Percentiles rank a stretch among this genome's conserved stretches.
Evolutionary conservation across 2,329 filamentous ascomycete species (phyloP).

Genomic region (Alternaria sp.): DNA sequence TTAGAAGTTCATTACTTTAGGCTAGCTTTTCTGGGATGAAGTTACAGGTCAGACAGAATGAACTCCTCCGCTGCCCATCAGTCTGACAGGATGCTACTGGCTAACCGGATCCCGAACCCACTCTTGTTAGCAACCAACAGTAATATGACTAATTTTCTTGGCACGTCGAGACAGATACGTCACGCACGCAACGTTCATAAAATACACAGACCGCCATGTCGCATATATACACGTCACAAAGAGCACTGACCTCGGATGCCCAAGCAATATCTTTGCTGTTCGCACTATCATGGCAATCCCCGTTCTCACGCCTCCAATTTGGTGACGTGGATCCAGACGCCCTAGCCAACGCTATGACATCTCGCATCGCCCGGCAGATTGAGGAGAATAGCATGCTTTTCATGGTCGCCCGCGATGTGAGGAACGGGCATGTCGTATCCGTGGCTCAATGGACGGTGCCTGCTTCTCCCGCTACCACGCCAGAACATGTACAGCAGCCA

Average conservation of each 20-base stretch:
- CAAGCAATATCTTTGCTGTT: constrained; percentile 37
- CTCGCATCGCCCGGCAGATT: constrained; percentile 34
- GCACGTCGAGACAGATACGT: not conserved
- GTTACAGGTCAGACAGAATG: too few relatives aligned
- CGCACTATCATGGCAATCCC: constrained; percentile 36
- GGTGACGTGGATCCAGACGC: constrained; percentile 28
- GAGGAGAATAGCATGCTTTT: constrained; percentile 13
- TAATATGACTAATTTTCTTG: not conserved
- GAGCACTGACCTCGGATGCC: constrained; percentile 1
- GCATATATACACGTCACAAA: not conserved
- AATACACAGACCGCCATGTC: not conserved
- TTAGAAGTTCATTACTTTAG: too few relatives aligned
- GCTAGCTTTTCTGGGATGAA: too few relatives aligned
- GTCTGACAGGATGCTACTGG: not conserved
- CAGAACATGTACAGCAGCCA: too few relatives aligned
- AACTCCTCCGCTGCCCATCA: not conserved
- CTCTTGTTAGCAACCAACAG: not conserved
- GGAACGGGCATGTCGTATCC: constrained; percentile 23
- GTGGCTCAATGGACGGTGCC: constrained; percentile 41
- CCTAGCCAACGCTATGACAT: constrained; percentile 30
- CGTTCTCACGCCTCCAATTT: constrained; percentile 40
- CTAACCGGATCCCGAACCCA: not conserved
- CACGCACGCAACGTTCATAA: not conserved
- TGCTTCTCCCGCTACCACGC: too few relatives aligned
- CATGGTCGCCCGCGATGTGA: constrained; percentile 24